Conservation (phyloP, 805 yeast genomes). For the Brettanomyces bruxellensis region DNA sequence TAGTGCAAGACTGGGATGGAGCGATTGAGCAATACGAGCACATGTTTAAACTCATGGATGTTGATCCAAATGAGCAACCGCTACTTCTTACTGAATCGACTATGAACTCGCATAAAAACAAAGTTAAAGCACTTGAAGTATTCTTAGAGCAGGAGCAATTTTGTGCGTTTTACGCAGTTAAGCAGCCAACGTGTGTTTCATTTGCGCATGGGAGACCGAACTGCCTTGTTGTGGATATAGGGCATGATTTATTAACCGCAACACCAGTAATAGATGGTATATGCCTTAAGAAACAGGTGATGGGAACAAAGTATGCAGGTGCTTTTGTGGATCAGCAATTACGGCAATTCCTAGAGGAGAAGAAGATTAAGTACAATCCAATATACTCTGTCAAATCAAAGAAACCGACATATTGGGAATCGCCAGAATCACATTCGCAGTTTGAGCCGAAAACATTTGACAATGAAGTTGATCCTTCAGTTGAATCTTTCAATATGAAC, state of each 20-base stretch:
- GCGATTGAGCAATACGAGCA: slow-evolving; percentile 66
- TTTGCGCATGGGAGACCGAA: slow-evolving; percentile 85
- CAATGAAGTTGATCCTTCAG: slow-evolving; percentile 37
- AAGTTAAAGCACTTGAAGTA: slow-evolving; percentile 61
- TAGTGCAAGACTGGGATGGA: slow-evolving; percentile 79
- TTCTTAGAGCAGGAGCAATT: slow-evolving; percentile 60
- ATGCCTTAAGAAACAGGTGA: slow-evolving; percentile 59
- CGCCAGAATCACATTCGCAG: slow-evolving; percentile 4
- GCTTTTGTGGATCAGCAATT: slow-evolving; percentile 50
- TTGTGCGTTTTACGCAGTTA: slow-evolving; percentile 75
- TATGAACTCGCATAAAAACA: slow-evolving; percentile 65
- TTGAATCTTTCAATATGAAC: slow-evolving; percentile 46
- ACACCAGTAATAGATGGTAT: slow-evolving; percentile 82
- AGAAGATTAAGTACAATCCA: slow-evolving; percentile 30
- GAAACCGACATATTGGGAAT: slow-evolving; percentile 21
- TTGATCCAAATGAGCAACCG: slow-evolving; percentile 62
- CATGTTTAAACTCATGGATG: slow-evolving; percentile 43
- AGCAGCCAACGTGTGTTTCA: slow-evolving; percentile 79
- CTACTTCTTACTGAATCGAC: slow-evolving; percentile 78
- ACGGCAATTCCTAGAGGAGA: slow-evolving; percentile 28
- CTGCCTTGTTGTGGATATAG: slow-evolving; percentile 78
- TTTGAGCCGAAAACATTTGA: slow-evolving; percentile 22
- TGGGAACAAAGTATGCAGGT: slow-evolving; percentile 71
- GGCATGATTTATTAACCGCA: slow-evolving; percentile 68
- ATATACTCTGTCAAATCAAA: slow-evolving; percentile 45